Evolutionary conservation across 2,329 filamentous ascomycete genomes (phyloP).

Genomic region (Chaetomiaceae sp.): DNA sequence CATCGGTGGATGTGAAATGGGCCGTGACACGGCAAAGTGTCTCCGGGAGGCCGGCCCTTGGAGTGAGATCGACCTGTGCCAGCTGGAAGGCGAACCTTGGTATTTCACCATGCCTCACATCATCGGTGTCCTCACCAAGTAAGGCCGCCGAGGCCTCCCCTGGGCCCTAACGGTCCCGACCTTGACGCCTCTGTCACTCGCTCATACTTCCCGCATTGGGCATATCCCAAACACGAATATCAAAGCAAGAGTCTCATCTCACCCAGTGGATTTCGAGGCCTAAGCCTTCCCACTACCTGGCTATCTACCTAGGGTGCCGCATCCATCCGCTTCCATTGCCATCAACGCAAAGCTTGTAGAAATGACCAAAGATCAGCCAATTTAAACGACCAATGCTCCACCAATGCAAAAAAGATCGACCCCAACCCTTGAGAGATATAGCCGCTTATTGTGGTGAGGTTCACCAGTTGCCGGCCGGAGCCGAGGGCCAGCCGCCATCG

Average conservation of each 20-base stretch:
- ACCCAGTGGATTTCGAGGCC: background rate
- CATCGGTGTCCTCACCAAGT: slow-evolving; percentile 52
- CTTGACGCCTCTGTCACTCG: background rate
- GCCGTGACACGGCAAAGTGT: slow-evolving; percentile 43
- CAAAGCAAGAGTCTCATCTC: background rate
- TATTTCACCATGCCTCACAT: slow-evolving; percentile 45
- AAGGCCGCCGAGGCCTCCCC: slow-evolving; percentile 6
- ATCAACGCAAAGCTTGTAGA: slow-evolving; percentile 3
- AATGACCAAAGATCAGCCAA: slow-evolving; percentile 11
- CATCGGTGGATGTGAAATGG: slow-evolving; percentile 50
- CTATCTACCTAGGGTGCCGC: slow-evolving; percentile 6
- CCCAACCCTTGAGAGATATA: slow-evolving; percentile 1
- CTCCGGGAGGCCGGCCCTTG: slow-evolving; percentile 49
- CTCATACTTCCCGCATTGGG: too few relatives aligned
- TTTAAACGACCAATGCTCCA: background rate
- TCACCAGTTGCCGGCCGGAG: background rate
- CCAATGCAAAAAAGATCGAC: background rate
- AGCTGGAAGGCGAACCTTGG: slow-evolving; percentile 39
- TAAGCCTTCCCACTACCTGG: background rate
- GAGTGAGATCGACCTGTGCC: slow-evolving; percentile 45
- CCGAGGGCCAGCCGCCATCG: background rate
- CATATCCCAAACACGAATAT: background rate
- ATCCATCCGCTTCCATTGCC: background rate
- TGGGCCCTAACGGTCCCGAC: too few relatives aligned
- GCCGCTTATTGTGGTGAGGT: background rate